Percentiles rank a stretch among this genome's conserved stretches.
These are phyloP conservation scores for Sphaerobolus stellatus DNA, from an alignment of 1,284 basidiomycete species.

Conservation along the genomic window DNA sequence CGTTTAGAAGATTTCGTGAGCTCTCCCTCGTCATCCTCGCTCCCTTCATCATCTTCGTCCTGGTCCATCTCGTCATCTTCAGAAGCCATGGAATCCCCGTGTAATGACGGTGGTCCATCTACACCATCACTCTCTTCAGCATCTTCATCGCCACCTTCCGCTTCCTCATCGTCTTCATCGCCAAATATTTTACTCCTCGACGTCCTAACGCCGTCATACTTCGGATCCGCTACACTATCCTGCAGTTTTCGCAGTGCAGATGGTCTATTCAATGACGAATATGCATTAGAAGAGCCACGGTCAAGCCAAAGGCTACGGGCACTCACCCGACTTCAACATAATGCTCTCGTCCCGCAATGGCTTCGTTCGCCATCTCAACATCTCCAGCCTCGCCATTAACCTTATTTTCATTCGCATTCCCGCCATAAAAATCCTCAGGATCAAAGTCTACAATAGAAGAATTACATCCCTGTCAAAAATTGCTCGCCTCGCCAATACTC, in stretches of 20 bases:
- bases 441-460: conserved; percentile 59
- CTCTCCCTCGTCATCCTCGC: conserved; percentile 33
- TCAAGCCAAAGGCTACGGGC: conserved; percentile 5
- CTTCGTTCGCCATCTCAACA: conserved; percentile 6
- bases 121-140: conserved; percentile 39
- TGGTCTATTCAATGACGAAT: conserved; percentile 53
- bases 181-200: conserved; percentile 59
- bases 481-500: conserved; percentile 14
- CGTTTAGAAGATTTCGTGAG: conserved; percentile 18
- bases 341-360: conserved; percentile 60
- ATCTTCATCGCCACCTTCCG: conserved; percentile 42
- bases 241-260: conserved; percentile 67
- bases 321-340: conserved; percentile 82
- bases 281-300: conserved; percentile 11
- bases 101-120: conserved; percentile 37
- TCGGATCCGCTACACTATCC: conserved; percentile 63
- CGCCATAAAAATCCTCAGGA: conserved; percentile 60
- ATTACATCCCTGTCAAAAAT: not conserved
- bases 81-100: conserved; percentile 44
- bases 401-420: not conserved
- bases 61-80: no score
- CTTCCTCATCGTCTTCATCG: conserved; percentile 49
- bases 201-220: conserved; percentile 70
- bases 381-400: conserved; percentile 1
- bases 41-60: conserved; percentile 38